Evolutionary conservation across 805 yeast species (phyloP), one percentile per base, ranked within the genome.

Genomic region (Hanseniaspora hatyaiensis): DNA sequence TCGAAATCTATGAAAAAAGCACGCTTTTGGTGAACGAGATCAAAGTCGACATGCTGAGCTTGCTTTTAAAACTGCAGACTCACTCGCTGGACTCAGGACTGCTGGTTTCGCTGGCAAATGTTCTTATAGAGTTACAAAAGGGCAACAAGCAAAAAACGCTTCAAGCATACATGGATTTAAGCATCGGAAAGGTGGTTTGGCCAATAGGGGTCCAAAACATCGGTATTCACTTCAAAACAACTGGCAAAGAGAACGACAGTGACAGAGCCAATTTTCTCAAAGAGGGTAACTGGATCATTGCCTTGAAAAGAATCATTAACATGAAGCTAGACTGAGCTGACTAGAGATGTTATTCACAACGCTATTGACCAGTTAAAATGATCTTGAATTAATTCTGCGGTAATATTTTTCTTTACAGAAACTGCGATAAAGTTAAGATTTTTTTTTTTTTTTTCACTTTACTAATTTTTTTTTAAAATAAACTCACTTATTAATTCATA

Each of bases 131-230:
- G 55, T 47, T 82, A n/a, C 94, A 85, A 60, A 52, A 44, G 16
- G 56, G 56, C 12, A 22, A 77, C 30, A 77, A 61, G 53, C 58
- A 59, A 31, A 64, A 64, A 43, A 85, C 89, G 4, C 74, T 74
- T 51, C 84, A 83, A 55, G 68, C 78, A 22, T 86, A 86, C 55
- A 65, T 85, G 68, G 73, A 80, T 52, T 64, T 86, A 50, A 80
- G 89, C 57, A 80, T 86, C 15, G 96, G 95, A 1, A 83, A 84
- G 54, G 85, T 82, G 2, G 88, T 92, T 4, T 86, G 94, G 94
- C 96, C 96, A 2, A 81, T 85, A 53, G 96, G 95, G 23, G 82
- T 86, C 12, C 67, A 77, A 6, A 75, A 75, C 49, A 81, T 86
- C 13, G 86, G 92, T 41, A 83, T 86, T 50, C 95, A 74, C 45